Conservation (phyloP, 257 asterid genomes). For the Jaltomata sinuosa region DNA sequence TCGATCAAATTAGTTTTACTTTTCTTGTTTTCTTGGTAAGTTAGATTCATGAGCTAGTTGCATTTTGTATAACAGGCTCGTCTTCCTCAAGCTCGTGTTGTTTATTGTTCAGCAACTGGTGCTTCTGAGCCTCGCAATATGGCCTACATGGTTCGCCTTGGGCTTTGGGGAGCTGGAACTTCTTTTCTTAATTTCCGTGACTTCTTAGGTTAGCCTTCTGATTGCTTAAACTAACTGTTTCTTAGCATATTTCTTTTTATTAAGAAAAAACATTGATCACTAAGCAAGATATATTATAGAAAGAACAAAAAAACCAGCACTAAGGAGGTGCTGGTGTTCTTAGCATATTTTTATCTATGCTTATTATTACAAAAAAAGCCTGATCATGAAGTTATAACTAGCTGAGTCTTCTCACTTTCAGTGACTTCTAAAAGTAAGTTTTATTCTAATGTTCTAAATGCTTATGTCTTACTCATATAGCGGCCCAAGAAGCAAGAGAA, state of each 20-base stretch:
- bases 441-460: not conserved
- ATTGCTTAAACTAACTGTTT: slow-evolving; percentile 2
- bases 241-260: not conserved
- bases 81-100: slow-evolving; percentile 95
- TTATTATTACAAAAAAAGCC: not conserved
- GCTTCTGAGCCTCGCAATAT: slow-evolving; percentile 98
- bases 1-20: not conserved
- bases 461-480: not conserved
- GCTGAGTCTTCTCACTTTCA: not conserved
- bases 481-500: not conserved
- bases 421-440: not conserved
- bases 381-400: not conserved
- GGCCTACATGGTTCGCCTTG: slow-evolving; percentile 99
- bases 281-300: not conserved
- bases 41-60: slow-evolving; percentile 2
- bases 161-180: slow-evolving; percentile 99
- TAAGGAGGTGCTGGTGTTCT: not conserved
- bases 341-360: not conserved
- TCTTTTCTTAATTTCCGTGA: slow-evolving; percentile 71
- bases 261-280: not conserved
- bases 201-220: slow-evolving; percentile 60
- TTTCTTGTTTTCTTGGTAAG: not conserved
- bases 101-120: slow-evolving; percentile 99
- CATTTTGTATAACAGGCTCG: slow-evolving; percentile 57
- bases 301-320: not conserved